Base-by-base conservation (phyloP, 768 basidiomycete species). In the Mycena polygramma region DNA sequence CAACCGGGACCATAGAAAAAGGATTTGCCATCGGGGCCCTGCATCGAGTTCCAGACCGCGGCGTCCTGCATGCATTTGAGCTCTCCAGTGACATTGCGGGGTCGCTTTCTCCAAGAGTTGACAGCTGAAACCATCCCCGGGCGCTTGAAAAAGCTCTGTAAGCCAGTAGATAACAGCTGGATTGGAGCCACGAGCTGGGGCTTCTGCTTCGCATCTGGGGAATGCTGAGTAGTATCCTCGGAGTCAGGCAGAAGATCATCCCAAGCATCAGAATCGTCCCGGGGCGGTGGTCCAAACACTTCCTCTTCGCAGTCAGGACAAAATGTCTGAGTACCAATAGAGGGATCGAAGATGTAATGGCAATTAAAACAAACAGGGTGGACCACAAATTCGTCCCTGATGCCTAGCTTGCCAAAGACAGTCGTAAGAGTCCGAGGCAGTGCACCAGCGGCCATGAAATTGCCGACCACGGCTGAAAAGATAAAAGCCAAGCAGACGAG, bases 31-130 rank as follows among this genome's bases (percentile, higher is more conserved):
- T 75, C 71, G 10, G 43, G 65, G 7, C 63, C 76, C 26, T 59
- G 51, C 39, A 68, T 58, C 7, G 37, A 24, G n/a, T 73, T 60
- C 75, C 76, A 77, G 2, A 75, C 69, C 17, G 41, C 24, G 7
- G 63, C 76, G 49, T 75, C 65, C n/a, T 57, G 65, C 36, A 77
- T 77, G 20, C 46, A 51, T 7, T 19, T 19, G 0, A 59, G 41
- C 17, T 69, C 59, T 0, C 60, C 60, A 30, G 37, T 35, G 3
- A 26, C 48, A 0, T 0, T n/a, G 2, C n/a, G 0, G n/a, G n/a
- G n/a, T 0, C 53, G 57, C 3, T 9, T 45, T 53, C 58, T 70
- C 76, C 76, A 76, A 1, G 46, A 41, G 43, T 74, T 73, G 8
- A 70, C 57, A 15, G 57, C 66, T 1, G 65, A 22, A 26, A 69